Conservation (phyloP, 2,329 filamentous ascomycete species). For the Penicillium sp. region DNA sequence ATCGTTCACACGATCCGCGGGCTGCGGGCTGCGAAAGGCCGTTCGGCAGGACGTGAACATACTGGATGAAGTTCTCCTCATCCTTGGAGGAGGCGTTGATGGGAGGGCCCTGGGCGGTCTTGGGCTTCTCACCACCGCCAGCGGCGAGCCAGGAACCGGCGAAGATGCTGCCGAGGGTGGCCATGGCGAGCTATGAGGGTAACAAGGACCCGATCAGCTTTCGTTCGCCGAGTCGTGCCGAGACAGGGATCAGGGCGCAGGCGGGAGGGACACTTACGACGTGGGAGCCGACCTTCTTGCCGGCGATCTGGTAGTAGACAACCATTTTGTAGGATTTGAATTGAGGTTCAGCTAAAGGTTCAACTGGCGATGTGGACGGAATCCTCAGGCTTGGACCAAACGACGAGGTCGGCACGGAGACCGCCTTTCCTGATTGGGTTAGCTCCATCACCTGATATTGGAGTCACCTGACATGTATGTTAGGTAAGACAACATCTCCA, state of each 20-base stretch:
- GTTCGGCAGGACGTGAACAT: conserved; percentile 35
- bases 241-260: conserved; percentile 23
- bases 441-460: conserved; percentile 15
- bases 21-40: not conserved
- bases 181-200: conserved; percentile 59
- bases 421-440: conserved; percentile 24
- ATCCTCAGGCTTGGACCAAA: conserved; percentile 28
- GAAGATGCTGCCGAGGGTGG: conserved; percentile 54
- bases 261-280: conserved; percentile 42
- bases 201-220: conserved; percentile 16
- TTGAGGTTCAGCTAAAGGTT: conserved; percentile 23
- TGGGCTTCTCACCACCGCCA: conserved; percentile 43
- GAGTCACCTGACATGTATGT: conserved; percentile 8
- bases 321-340: conserved; percentile 48
- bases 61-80: conserved; percentile 70
- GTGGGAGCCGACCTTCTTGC: conserved; percentile 56
- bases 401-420: conserved; percentile 24
- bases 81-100: conserved; percentile 67
- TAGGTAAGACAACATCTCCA: not conserved
- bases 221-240: conserved; percentile 15
- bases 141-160: conserved; percentile 48
- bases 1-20: not conserved
- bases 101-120: conserved; percentile 50
- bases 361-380: conserved; percentile 31
- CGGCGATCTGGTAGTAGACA: conserved; percentile 53